Percentiles rank a stretch among this genome's conserved stretches.
Evolutionary conservation across 2,329 filamentous ascomycete species (phyloP).

Genomic region (Sarocladium oryzae): DNA sequence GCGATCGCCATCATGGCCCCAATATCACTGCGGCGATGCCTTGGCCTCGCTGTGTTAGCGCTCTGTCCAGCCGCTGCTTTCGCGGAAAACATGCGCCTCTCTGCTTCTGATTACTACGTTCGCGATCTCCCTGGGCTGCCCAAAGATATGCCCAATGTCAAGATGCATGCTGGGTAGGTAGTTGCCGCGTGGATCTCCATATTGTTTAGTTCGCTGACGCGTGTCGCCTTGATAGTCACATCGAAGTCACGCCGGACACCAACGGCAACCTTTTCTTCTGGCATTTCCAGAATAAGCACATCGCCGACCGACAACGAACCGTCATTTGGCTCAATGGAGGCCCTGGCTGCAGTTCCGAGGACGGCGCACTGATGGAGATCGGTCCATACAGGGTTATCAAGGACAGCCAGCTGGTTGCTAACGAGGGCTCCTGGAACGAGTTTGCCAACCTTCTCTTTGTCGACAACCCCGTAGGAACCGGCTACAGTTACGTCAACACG

Average conservation of each 20-base stretch:
- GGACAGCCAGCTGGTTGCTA: conserved; percentile 64
- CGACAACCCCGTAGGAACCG: conserved; percentile 93
- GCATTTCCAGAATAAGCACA: conserved; percentile 94
- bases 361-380: conserved; percentile 92
- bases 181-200: conserved; percentile 11
- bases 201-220: conserved; percentile 17
- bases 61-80: conserved; percentile 33
- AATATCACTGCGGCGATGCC: conserved; percentile 2
- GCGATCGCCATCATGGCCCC: conserved; percentile 1
- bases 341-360: conserved; percentile 94
- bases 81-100: conserved; percentile 18
- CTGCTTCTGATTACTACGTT: conserved; percentile 78
- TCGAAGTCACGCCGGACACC: conserved; percentile 77
- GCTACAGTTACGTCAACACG: conserved; percentile 91
- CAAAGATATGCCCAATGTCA: conserved; percentile 62
- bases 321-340: conserved; percentile 97
- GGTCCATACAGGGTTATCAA: conserved; percentile 85
- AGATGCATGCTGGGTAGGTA: conserved; percentile 96
- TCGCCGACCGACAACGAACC: conserved; percentile 82
- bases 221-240: conserved; percentile 54
- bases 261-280: conserved; percentile 98
- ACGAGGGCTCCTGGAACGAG: conserved; percentile 97
- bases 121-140: conserved; percentile 79
- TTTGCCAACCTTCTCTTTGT: conserved; percentile 96
- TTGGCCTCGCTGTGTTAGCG: conserved; percentile 28